Conservation (phyloP, 2,329 filamentous ascomycete species). For the Teratosphaeria destructans region DNA sequence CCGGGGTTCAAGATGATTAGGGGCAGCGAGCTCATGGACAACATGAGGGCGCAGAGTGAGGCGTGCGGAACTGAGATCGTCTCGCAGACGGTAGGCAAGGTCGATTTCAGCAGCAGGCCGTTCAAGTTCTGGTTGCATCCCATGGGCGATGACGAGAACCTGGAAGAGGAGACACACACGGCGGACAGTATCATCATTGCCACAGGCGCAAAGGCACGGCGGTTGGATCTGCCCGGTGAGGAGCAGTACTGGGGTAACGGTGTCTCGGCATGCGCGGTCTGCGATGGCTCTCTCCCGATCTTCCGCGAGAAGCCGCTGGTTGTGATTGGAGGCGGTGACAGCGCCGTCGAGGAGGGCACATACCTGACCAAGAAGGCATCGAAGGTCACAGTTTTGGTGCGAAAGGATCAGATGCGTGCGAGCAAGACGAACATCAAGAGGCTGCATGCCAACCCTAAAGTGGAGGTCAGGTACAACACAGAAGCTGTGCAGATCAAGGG, state of each 20-base stretch:
- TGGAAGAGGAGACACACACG: conserved; percentile 63
- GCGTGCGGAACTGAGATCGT: conserved; percentile 89
- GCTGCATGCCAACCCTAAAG: conserved; percentile 72
- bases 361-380: conserved; percentile 97
- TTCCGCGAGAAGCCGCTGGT: conserved; percentile 93
- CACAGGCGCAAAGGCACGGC: conserved; percentile 82
- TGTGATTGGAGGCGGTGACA: conserved; percentile 94
- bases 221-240: conserved; percentile 75
- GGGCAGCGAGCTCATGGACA: conserved; percentile 83
- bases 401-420: conserved; percentile 75
- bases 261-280: conserved; percentile 92
- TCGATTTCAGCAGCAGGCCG: conserved; percentile 73
- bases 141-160: conserved; percentile 69
- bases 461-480: conserved; percentile 79
- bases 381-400: conserved; percentile 88
- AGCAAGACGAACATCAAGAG: conserved; percentile 87
- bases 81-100: conserved; percentile 79
- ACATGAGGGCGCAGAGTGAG: conserved; percentile 84
- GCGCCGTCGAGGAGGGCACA: conserved; percentile 90
- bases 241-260: conserved; percentile 96
- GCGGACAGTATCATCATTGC: conserved; percentile 89
- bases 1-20: conserved; percentile 89
- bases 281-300: conserved; percentile 92
- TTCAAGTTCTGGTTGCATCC: conserved; percentile 72
- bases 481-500: conserved; percentile 76